These are phyloP conservation scores for Debaryomyces maramus DNA, from an alignment of 805 yeast genomes.

Conservation along the genomic window DNA sequence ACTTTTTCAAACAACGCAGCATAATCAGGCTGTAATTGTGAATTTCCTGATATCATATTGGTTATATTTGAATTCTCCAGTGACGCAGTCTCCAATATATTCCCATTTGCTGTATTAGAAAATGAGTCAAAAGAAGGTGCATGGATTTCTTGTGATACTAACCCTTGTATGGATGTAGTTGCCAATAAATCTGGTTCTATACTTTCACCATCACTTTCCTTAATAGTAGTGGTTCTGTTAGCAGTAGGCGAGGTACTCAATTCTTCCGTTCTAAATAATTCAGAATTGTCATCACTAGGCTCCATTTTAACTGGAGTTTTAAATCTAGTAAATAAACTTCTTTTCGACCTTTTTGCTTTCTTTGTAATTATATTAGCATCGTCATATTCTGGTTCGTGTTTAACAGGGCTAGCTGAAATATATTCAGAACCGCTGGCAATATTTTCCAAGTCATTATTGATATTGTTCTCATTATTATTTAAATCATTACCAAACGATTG, in stretches of 20 bases:
- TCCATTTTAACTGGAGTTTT: slow-evolving; percentile 23
- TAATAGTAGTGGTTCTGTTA: not conserved
- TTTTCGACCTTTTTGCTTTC: slow-evolving; percentile 31
- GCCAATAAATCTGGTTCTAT: not conserved
- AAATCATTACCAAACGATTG: not conserved
- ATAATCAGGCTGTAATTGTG: slow-evolving; percentile 36
- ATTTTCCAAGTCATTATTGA: slow-evolving; percentile 4
- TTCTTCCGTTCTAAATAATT: slow-evolving; percentile 6
- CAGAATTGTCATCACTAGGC: slow-evolving; percentile 6
- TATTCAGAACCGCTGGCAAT: slow-evolving; percentile 11
- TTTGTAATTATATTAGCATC: slow-evolving; percentile 18
- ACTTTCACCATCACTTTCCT: not conserved
- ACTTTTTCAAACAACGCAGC: slow-evolving; percentile 45
- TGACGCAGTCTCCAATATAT: slow-evolving; percentile 14
- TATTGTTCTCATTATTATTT: slow-evolving; percentile 3
- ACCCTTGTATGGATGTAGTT: not conserved
- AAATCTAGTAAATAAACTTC: slow-evolving; percentile 41
- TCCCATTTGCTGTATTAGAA: not conserved
- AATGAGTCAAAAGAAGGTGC: not conserved
- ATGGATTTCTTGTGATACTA: not conserved
- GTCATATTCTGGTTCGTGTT: slow-evolving; percentile 21
- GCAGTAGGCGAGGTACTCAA: not conserved
- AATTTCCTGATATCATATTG: slow-evolving; percentile 6
- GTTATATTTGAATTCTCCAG: slow-evolving; percentile 16
- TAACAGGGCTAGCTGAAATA: slow-evolving; percentile 20